These are phyloP conservation scores for Petrea volubilis DNA, from an alignment of 257 asterid genomes.

Conservation along the genomic window DNA sequence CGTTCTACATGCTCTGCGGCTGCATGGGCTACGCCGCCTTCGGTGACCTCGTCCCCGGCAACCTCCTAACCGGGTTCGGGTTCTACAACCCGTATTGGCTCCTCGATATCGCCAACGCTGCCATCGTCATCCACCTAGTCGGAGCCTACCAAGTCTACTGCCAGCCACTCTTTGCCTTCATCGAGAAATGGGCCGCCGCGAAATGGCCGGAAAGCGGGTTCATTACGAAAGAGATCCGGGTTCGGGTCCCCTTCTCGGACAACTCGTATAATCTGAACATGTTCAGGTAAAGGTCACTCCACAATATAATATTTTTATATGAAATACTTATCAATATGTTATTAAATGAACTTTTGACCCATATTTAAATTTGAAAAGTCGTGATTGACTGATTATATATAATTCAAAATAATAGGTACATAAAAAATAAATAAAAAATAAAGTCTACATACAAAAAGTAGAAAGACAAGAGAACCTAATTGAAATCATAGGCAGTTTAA, in stretches of 20 bases:
- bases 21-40: conserved; percentile 60
- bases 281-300: no score
- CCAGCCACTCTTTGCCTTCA: conserved; percentile 55
- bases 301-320: no score
- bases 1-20: conserved; percentile 55
- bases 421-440: no score
- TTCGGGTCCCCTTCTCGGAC: conserved; percentile 23
- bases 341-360: no score
- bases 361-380: no score
- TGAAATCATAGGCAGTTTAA: no score
- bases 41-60: conserved; percentile 53
- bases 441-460: no score
- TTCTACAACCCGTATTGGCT: conserved; percentile 63
- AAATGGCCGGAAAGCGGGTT: conserved; percentile 40
- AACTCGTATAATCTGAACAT: conserved; percentile 29
- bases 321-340: no score
- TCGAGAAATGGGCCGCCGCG: conserved; percentile 36
- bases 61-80: conserved; percentile 56
- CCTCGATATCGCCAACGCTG: conserved; percentile 53
- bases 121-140: conserved; percentile 49
- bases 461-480: no score
- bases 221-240: conserved; percentile 22
- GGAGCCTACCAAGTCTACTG: conserved; percentile 62
- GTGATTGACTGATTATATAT: no score
- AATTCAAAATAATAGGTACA: no score